Evolutionary conservation across 106 monocot species (phyloP).

Genomic region (Dactylorhiza incarnata): DNA sequence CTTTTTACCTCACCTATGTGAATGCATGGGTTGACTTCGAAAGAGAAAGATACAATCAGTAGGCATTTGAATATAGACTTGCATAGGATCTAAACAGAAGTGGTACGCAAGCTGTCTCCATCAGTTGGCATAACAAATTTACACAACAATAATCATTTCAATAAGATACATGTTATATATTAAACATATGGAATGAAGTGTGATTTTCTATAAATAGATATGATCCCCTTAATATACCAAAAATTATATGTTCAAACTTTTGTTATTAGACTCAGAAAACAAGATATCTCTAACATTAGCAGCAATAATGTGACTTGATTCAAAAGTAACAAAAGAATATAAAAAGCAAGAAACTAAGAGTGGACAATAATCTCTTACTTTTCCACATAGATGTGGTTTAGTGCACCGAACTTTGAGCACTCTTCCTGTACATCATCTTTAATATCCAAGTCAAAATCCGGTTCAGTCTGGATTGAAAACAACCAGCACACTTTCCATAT

Average conservation of each 20-base stretch:
- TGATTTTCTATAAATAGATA: neutral
- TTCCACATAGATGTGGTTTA: constrained; percentile 88
- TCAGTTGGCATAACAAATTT: neutral
- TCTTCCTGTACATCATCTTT: constrained; percentile 94
- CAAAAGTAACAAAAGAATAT: neutral
- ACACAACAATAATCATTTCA: neutral
- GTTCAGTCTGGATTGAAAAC: constrained; percentile 56
- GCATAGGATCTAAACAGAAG: too few species aligned
- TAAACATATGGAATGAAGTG: neutral
- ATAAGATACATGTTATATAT: neutral
- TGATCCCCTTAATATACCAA: neutral
- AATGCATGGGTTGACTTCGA: too few species aligned
- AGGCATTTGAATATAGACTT: too few species aligned
- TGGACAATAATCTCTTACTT: constrained; percentile 40
- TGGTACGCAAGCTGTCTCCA: too few species aligned
- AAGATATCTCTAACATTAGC: neutral
- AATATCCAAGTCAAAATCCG: constrained; percentile 94
- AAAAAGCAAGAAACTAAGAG: neutral
- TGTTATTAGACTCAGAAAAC: neutral
- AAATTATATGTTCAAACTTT: neutral
- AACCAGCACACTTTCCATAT: neutral
- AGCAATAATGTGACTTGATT: neutral
- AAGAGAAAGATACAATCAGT: too few species aligned
- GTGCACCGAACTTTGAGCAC: constrained; percentile 75
- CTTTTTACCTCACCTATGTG: too few species aligned